Evolutionary conservation across 805 yeast species (phyloP).

Genomic region (Yueomyces sp.): DNA sequence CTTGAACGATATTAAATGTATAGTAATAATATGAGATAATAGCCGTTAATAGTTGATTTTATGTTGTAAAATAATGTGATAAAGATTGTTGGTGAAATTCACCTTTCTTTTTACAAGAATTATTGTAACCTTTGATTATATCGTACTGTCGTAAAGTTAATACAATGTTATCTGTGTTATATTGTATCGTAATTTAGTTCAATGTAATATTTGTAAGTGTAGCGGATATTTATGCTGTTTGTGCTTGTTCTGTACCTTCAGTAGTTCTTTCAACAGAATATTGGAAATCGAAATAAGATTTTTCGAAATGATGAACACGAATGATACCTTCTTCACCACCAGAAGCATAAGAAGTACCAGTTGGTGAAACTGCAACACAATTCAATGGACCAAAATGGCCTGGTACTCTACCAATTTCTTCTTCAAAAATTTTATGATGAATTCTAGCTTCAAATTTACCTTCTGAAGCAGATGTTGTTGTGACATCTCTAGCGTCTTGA

Average conservation of each 20-base stretch:
- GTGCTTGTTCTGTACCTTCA: conserved; percentile 28
- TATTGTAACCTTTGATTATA: neutral
- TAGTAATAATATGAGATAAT: too few species aligned
- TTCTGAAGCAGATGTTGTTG: conserved; percentile 86
- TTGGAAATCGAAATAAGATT: conserved; percentile 82
- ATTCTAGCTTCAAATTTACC: conserved; percentile 97
- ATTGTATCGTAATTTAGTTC: too few species aligned
- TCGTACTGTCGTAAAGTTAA: neutral
- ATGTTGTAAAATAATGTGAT: too few species aligned
- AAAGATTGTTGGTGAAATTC: too few species aligned
- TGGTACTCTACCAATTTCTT: conserved; percentile 91
- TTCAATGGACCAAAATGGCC: conserved; percentile 99
- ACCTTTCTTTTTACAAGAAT: too few species aligned
- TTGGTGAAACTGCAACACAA: conserved; percentile 86
- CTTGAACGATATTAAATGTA: too few species aligned
- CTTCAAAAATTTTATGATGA: conserved; percentile 87
- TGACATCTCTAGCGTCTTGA: conserved; percentile 97
- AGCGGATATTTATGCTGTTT: conserved; percentile 4
- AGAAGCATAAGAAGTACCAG: conserved; percentile 84
- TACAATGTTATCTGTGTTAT: too few species aligned
- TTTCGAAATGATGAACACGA: conserved; percentile 87
- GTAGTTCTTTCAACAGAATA: conserved; percentile 85
- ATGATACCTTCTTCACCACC: conserved; percentile 99
- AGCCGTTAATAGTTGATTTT: too few species aligned
- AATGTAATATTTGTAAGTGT: too few species aligned